Evolutionary conservation across 176 grass and related monocot genomes (phyloP).

Genomic region (Zea mays): DNA sequence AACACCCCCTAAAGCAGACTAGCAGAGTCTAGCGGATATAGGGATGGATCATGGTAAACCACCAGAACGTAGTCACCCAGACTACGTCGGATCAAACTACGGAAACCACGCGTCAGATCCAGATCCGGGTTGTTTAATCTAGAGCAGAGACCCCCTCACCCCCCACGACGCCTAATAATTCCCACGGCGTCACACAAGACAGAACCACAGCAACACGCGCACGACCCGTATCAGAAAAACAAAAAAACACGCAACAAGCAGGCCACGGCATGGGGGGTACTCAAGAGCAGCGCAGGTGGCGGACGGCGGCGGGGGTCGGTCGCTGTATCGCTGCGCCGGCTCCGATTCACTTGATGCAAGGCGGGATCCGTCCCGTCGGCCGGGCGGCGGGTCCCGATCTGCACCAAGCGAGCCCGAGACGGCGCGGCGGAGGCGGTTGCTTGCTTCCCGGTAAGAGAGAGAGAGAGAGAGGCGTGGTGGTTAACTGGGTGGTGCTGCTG

Average conservation of each 20-base stretch:
- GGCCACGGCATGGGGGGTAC: background rate
- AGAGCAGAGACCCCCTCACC: background rate
- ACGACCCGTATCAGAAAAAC: background rate
- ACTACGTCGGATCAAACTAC: background rate
- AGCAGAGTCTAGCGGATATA: background rate
- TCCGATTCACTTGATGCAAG: constrained; percentile 99
- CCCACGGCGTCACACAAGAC: background rate
- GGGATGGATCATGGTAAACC: background rate
- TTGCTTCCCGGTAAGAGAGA: no score
- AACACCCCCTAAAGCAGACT: no score
- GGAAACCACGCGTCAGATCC: constrained; percentile 16
- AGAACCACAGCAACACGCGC: background rate
- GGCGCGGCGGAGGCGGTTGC: constrained; percentile 42
- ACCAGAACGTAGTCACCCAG: background rate
- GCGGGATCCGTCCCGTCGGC: constrained; percentile 73
- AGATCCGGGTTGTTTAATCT: constrained; percentile 32
- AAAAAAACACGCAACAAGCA: background rate
- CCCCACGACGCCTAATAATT: no score
- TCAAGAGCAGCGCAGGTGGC: background rate
- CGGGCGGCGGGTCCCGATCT: constrained; percentile 90
- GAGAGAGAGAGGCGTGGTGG: constrained; percentile 1
- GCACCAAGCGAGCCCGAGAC: constrained; percentile 99
- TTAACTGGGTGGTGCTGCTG: no score
- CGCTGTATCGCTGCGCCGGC: constrained; percentile 55
- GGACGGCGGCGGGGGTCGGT: background rate